Evolutionary conservation across 2,329 filamentous ascomycete species (phyloP).

Genomic region (Pyrenophora teres): DNA sequence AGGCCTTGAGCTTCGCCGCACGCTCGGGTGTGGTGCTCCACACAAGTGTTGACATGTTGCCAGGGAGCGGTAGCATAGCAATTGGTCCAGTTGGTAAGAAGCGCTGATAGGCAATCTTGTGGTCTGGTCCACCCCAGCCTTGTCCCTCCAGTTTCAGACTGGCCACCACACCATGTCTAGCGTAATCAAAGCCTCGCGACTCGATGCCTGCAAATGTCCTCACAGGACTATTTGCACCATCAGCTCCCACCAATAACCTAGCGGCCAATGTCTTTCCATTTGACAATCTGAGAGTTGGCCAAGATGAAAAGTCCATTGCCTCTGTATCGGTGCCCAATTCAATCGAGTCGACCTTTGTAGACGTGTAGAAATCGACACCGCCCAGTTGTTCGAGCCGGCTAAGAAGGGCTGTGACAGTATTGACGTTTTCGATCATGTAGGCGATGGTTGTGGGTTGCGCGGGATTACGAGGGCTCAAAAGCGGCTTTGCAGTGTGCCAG

Average conservation of each 20-base stretch:
- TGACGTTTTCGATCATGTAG: constrained; percentile 95
- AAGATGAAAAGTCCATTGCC: constrained; percentile 76
- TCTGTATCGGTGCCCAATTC: constrained; percentile 69
- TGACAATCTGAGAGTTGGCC: constrained; percentile 81
- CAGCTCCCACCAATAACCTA: constrained; percentile 85
- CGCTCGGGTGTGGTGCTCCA: constrained; percentile 90
- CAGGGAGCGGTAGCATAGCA: constrained; percentile 87
- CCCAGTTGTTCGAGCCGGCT: constrained; percentile 71
- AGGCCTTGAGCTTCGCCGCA: constrained; percentile 76
- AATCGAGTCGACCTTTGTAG: constrained; percentile 79
- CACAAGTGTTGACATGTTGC: constrained; percentile 81
- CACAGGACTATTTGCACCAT: constrained; percentile 93
- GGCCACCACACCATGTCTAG: constrained; percentile 86
- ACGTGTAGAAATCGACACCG: constrained; percentile 71
- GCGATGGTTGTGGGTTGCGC: constrained; percentile 68
- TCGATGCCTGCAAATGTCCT: constrained; percentile 85
- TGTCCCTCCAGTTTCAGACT: constrained; percentile 72
- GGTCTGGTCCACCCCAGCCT: constrained; percentile 46
- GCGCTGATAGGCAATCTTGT: constrained; percentile 86
- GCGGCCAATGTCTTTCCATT: constrained; percentile 72
- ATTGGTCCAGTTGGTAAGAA: constrained; percentile 93
- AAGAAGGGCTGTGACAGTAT: constrained; percentile 80
- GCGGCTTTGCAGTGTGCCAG: constrained; percentile 59
- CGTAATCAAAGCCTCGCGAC: constrained; percentile 91
- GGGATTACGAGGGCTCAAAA: constrained; percentile 48